A percentile compares a stretch with the other conserved stretches of the same genome.
Evolutionary conservation across 2,329 filamentous ascomycete genomes (phyloP).

Genomic region (Ophiostoma perfectum): DNA sequence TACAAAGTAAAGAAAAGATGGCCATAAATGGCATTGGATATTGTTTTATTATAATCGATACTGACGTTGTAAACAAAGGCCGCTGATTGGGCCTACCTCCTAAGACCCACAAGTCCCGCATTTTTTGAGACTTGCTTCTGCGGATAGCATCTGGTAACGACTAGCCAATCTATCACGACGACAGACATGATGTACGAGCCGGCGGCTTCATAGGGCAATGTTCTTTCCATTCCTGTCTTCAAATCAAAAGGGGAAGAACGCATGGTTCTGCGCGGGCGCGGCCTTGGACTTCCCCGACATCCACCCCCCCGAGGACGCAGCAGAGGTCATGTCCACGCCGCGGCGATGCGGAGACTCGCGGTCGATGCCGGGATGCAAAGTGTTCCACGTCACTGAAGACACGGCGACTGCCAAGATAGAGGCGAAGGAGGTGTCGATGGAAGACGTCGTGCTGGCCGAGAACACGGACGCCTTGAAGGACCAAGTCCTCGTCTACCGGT

Average conservation of each 20-base stretch:
- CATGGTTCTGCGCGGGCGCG: slow-evolving; percentile 50
- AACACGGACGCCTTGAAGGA: slow-evolving; percentile 42
- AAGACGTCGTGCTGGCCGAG: slow-evolving; percentile 31
- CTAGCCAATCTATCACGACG: not conserved
- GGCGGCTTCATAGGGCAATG: slow-evolving; percentile 8
- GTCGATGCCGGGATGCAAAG: slow-evolving; percentile 53
- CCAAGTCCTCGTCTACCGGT: slow-evolving; percentile 62
- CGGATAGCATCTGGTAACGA: not conserved
- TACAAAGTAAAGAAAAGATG: no score
- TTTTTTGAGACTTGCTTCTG: not conserved
- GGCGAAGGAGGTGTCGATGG: slow-evolving; percentile 35
- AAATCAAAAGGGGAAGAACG: slow-evolving; percentile 11
- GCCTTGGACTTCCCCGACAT: slow-evolving; percentile 53
- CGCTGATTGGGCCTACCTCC: no score
- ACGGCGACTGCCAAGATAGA: slow-evolving; percentile 34
- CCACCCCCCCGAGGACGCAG: slow-evolving; percentile 30
- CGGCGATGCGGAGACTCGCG: slow-evolving; percentile 35
- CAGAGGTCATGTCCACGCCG: slow-evolving; percentile 32
- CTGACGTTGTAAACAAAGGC: no score
- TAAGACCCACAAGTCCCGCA: not conserved
- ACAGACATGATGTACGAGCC: not conserved
- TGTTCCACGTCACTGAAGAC: slow-evolving; percentile 46
- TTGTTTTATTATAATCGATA: no score
- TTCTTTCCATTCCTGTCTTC: slow-evolving; percentile 16
- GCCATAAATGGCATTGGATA: no score